Conservation (phyloP, 352 stramenopile species). For the Globisporangium cederbergense region DNA sequence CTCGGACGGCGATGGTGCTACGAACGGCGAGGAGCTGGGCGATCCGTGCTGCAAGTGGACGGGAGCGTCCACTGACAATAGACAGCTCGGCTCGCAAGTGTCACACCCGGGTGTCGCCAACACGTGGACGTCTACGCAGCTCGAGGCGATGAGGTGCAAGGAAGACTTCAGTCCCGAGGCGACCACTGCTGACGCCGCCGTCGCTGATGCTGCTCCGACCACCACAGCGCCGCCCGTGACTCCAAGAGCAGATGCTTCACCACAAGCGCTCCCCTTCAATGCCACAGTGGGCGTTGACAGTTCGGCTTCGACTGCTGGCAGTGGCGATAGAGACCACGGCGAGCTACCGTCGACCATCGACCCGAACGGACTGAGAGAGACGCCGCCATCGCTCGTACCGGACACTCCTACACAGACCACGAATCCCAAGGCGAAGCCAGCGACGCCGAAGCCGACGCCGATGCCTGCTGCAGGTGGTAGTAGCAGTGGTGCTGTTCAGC, state of each 20-base stretch:
- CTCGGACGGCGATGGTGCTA: slow-evolving; percentile 76
- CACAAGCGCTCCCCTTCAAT: background rate
- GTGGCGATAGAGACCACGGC: background rate
- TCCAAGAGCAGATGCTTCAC: background rate
- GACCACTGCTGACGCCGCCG: background rate
- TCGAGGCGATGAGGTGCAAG: slow-evolving; percentile 22
- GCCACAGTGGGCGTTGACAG: background rate
- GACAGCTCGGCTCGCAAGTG: slow-evolving; percentile 7
- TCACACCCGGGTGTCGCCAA: slow-evolving; percentile 32
- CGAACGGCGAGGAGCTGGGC: slow-evolving; percentile 87
- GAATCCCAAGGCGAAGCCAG: background rate
- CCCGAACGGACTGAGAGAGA: slow-evolving; percentile 5
- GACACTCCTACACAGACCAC: background rate
- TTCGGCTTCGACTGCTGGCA: background rate
- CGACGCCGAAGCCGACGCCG: background rate
- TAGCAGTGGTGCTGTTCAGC: background rate
- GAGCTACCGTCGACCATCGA: slow-evolving; percentile 9
- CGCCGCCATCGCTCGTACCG: slow-evolving; percentile 11
- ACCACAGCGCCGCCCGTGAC: background rate
- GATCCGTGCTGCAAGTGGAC: slow-evolving; percentile 84
- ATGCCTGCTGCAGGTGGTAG: background rate
- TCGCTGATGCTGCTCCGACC: background rate
- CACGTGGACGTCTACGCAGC: slow-evolving; percentile 20
- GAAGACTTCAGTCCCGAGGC: slow-evolving; percentile 3
- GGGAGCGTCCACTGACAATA: background rate